Percentiles rank a stretch among this genome's conserved stretches.
phyloP scores from a whole-genome alignment of 73 alveolate genomes.

The Tetrahymena thermophila region DNA sequence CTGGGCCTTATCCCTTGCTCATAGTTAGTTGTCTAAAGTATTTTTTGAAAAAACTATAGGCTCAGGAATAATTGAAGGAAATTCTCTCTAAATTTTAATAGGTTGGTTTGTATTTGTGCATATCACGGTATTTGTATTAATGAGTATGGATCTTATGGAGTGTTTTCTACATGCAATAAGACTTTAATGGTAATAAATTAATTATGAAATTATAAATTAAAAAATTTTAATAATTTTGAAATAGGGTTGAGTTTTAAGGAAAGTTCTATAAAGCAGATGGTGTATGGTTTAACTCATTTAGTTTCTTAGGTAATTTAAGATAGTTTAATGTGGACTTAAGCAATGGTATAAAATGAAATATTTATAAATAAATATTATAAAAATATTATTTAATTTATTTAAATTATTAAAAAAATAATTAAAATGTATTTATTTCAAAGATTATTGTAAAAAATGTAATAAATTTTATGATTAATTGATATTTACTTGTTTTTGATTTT shows the following conservation, averaged over 20 bases:
- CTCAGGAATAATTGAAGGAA: constrained; percentile 49
- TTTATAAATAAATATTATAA: not conserved
- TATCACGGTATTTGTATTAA: constrained; percentile 68
- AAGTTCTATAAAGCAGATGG: not conserved
- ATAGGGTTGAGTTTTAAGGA: not conserved
- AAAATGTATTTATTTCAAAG: not conserved
- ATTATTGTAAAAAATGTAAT: not conserved
- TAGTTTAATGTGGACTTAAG: not conserved
- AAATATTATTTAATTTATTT: too few relatives aligned
- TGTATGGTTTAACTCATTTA: not conserved
- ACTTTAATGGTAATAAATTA: constrained; percentile 97
- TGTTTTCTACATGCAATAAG: constrained; percentile 95
- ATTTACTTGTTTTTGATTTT: not conserved
- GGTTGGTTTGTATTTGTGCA: constrained; percentile 83
- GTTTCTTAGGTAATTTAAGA: not conserved
- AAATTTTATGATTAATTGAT: not conserved
- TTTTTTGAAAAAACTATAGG: constrained; percentile 85
- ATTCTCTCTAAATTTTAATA: constrained; percentile 48
- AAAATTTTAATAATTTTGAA: constrained; percentile 52
- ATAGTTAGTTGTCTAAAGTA: constrained; percentile 90
- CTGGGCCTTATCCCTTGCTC: constrained; percentile 98
- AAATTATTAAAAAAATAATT: not conserved
- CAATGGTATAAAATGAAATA: not conserved
- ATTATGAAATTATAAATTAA: constrained; percentile 87
- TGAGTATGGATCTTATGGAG: constrained; percentile 97